These are phyloP conservation scores for Blastomyces parvus DNA, from an alignment of 2,329 filamentous ascomycete genomes.

Conservation along the genomic window DNA sequence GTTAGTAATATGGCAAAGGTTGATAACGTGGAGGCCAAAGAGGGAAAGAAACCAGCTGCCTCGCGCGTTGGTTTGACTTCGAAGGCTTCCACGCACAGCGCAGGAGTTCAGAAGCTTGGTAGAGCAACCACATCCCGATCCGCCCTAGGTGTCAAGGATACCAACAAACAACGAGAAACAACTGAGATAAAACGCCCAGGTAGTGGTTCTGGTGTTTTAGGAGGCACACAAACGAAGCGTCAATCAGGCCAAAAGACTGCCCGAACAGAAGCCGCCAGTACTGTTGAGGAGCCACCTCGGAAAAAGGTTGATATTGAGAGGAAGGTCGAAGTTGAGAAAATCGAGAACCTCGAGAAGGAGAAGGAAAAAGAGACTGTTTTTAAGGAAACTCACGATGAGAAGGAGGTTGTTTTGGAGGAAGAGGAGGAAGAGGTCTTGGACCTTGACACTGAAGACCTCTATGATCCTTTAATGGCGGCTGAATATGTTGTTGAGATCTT, in stretches of 20 bases:
- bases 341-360: neutral
- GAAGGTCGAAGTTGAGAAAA: constrained; percentile 21
- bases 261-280: constrained; percentile 52
- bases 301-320: constrained; percentile 56
- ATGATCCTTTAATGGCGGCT: constrained; percentile 94
- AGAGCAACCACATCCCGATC: constrained; percentile 52
- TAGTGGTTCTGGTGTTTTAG: constrained; percentile 60
- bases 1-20: constrained; percentile 85
- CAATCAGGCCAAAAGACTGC: constrained; percentile 45
- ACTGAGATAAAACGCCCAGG: constrained; percentile 62
- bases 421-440: constrained; percentile 39
- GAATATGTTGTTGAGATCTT: constrained; percentile 97
- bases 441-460: constrained; percentile 76
- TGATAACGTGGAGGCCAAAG: constrained; percentile 45
- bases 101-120: constrained; percentile 68
- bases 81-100: constrained; percentile 66
- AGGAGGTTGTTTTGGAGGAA: constrained; percentile 34
- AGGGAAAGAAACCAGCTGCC: constrained; percentile 57
- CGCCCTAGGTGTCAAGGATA: constrained; percentile 56
- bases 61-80: constrained; percentile 62
- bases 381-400: neutral
- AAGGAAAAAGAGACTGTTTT: neutral
- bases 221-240: constrained; percentile 58
- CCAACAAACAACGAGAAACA: constrained; percentile 49
- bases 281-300: constrained; percentile 58